These are phyloP conservation scores for Lophiotrema nucula DNA, from an alignment of 495 filamentous ascomycete species.

Conservation along the genomic window DNA sequence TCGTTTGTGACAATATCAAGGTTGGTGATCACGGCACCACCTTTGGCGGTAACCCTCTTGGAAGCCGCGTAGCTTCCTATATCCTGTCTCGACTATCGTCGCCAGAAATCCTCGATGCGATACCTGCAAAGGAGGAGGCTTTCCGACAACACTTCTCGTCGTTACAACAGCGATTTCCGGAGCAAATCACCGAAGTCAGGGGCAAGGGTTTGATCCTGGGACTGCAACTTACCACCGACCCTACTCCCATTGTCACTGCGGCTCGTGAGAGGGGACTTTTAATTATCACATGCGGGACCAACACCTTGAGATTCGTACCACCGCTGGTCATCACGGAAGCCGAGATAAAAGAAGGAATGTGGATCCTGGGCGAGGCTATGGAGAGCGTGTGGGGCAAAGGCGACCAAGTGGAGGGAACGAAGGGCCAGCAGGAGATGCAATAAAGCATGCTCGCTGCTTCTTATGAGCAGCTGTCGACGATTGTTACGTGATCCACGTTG, in stretches of 20 bases:
- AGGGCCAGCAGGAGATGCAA: slow-evolving; percentile 40
- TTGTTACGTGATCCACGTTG: no score
- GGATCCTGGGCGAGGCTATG: slow-evolving; percentile 76
- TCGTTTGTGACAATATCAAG: slow-evolving; percentile 78
- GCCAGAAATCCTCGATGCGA: slow-evolving; percentile 59
- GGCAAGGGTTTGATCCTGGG: slow-evolving; percentile 84
- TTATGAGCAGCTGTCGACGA: background rate
- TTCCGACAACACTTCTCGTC: slow-evolving; percentile 64
- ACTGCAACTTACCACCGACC: slow-evolving; percentile 71
- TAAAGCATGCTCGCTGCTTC: background rate
- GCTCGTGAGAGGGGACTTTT: slow-evolving; percentile 85
- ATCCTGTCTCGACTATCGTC: slow-evolving; percentile 73
- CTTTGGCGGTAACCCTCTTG: slow-evolving; percentile 93
- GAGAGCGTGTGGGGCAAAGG: slow-evolving; percentile 45
- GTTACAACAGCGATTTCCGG: slow-evolving; percentile 66
- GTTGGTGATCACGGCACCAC: slow-evolving; percentile 96
- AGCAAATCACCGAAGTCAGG: slow-evolving; percentile 70
- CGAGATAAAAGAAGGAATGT: slow-evolving; percentile 72
- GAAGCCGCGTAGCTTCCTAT: slow-evolving; percentile 76
- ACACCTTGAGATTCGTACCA: slow-evolving; percentile 51
- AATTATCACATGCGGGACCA: slow-evolving; percentile 86
- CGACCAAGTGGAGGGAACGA: slow-evolving; percentile 33
- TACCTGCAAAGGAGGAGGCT: slow-evolving; percentile 62
- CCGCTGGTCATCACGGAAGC: slow-evolving; percentile 63
- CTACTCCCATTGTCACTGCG: slow-evolving; percentile 70